Conservation (phyloP, 192 early-diverging fungal species). For the Coemansia sp. region DNA sequence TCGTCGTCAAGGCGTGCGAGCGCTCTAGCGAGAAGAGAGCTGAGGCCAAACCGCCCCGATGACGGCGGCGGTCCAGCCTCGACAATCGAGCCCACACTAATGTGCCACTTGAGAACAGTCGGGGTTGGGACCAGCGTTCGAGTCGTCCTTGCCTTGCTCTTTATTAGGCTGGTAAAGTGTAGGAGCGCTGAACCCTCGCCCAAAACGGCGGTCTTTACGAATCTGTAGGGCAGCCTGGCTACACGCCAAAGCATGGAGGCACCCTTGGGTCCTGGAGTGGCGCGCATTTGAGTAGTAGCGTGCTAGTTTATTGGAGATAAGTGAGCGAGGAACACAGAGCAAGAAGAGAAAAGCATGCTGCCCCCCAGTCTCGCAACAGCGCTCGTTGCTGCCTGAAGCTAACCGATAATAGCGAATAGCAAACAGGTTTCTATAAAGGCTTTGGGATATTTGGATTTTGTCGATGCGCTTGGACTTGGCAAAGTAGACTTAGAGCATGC, state of each 20-base stretch:
- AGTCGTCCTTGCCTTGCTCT: neutral
- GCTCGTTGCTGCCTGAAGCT: too few relatives aligned
- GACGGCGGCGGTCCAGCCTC: slow-evolving; percentile 9
- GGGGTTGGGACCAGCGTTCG: slow-evolving; percentile 1
- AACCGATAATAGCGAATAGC: too few relatives aligned
- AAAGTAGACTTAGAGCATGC: neutral
- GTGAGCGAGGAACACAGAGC: neutral
- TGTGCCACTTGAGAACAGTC: slow-evolving; percentile 26
- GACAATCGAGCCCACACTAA: slow-evolving; percentile 24
- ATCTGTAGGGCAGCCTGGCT: slow-evolving; percentile 8
- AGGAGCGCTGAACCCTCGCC: slow-evolving; percentile 10
- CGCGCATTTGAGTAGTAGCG: neutral
- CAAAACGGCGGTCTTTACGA: slow-evolving; percentile 22
- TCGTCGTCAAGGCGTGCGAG: neutral
- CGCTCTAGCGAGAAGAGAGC: neutral
- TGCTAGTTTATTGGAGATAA: neutral
- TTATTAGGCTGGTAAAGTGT: neutral
- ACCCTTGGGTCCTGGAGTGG: neutral
- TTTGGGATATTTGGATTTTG: neutral
- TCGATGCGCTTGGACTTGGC: neutral
- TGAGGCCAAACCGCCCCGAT: neutral
- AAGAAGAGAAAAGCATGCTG: neutral
- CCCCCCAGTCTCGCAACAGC: neutral
- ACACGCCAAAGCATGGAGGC: slow-evolving; percentile 9
- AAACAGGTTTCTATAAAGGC: too few relatives aligned